Percentiles rank a stretch among this genome's conserved stretches.
phyloP scores from a whole-genome alignment of 2,329 filamentous ascomycete species.

The Sporothrix pallida region DNA sequence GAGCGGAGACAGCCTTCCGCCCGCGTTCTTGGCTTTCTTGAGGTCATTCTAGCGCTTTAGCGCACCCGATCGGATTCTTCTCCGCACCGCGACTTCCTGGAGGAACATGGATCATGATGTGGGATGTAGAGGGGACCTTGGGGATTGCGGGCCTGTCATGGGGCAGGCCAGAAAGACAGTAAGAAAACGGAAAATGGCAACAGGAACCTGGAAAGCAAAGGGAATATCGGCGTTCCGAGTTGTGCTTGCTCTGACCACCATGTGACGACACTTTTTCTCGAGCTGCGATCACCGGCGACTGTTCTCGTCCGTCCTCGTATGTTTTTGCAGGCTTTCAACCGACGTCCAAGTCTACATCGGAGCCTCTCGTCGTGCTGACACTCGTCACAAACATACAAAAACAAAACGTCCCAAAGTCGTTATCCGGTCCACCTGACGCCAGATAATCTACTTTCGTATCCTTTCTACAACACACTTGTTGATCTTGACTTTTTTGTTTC shows the following conservation, averaged over 20 bases:
- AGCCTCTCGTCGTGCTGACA: not conserved
- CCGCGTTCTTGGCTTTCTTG: not conserved
- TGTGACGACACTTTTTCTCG: not conserved
- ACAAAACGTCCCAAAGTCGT: not conserved
- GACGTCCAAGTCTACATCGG: not conserved
- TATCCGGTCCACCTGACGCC: not conserved
- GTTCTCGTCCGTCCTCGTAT: not conserved
- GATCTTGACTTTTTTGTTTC: too few species aligned
- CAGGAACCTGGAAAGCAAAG: not conserved
- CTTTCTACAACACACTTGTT: not conserved
- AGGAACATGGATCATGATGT: not conserved
- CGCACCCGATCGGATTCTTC: not conserved
- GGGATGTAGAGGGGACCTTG: too few species aligned
- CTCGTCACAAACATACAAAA: not conserved
- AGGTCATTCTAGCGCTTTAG: not conserved
- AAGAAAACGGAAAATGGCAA: not conserved
- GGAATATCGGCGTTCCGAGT: too few species aligned
- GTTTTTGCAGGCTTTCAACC: not conserved
- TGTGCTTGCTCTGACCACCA: not conserved
- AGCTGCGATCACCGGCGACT: slow-evolving; percentile 8
- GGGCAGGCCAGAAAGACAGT: too few species aligned
- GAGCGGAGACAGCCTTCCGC: slow-evolving; percentile 16
- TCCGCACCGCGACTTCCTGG: not conserved
- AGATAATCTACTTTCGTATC: not conserved
- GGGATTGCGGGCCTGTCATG: too few species aligned